phyloP scores from a whole-genome alignment of 495 filamentous ascomycete genomes.

The Sporormia fimetaria region DNA sequence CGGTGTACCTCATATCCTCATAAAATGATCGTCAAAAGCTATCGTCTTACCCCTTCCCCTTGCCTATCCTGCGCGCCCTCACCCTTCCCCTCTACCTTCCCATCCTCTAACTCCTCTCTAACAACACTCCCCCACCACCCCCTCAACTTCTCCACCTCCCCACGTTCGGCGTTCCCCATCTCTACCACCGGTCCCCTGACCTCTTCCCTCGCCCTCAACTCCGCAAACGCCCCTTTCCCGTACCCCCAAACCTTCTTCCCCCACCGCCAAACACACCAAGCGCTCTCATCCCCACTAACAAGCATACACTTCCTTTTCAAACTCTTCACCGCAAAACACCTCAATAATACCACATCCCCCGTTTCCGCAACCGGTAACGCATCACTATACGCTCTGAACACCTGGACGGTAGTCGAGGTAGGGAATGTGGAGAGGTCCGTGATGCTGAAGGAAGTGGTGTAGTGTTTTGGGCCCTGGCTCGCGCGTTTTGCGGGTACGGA shows the following conservation, averaged over 20 bases:
- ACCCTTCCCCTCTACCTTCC: slow-evolving; percentile 23
- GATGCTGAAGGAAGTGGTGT: slow-evolving; percentile 54
- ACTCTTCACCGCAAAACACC: slow-evolving; percentile 58
- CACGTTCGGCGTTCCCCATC: slow-evolving; percentile 46
- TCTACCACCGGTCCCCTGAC: slow-evolving; percentile 55
- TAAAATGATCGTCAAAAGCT: neutral
- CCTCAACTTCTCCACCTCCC: slow-evolving; percentile 44
- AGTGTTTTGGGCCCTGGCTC: slow-evolving; percentile 57
- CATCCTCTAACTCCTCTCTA: slow-evolving; percentile 22
- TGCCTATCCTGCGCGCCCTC: slow-evolving; percentile 29
- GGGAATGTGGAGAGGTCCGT: slow-evolving; percentile 47
- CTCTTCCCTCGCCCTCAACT: slow-evolving; percentile 35
- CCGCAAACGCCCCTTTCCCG: slow-evolving; percentile 28
- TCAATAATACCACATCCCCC: slow-evolving; percentile 68
- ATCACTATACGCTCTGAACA: slow-evolving; percentile 63
- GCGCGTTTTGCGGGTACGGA: slow-evolving; percentile 47
- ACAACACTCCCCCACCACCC: slow-evolving; percentile 39
- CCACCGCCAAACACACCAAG: slow-evolving; percentile 33
- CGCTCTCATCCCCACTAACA: slow-evolving; percentile 34
- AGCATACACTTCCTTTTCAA: slow-evolving; percentile 39
- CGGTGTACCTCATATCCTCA: neutral
- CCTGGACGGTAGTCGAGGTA: slow-evolving; percentile 40
- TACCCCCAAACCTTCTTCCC: slow-evolving; percentile 25
- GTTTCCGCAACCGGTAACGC: slow-evolving; percentile 54
- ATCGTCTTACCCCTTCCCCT: slow-evolving; percentile 15